These are phyloP conservation scores for Xylariaceae sp. DNA, from an alignment of 2,329 filamentous ascomycete genomes.

Conservation along the genomic window DNA sequence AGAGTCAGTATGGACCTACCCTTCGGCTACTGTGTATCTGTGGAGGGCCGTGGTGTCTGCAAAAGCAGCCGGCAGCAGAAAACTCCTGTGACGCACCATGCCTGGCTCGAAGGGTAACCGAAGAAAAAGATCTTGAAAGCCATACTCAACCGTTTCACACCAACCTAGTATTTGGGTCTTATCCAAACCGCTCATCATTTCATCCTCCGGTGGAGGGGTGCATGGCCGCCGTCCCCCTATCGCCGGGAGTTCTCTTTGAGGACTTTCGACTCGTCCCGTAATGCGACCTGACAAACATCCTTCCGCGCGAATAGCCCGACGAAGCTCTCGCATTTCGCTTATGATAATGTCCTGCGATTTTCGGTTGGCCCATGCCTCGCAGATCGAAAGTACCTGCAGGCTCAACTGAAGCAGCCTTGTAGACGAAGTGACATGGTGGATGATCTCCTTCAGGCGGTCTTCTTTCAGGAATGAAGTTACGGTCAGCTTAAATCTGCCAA, in stretches of 20 bases:
- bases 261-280: neutral
- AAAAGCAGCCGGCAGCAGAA: neutral
- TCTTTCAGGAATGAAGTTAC: slow-evolving; percentile 23
- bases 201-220: slow-evolving; percentile 1
- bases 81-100: neutral
- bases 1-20: neutral
- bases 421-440: slow-evolving; percentile 26
- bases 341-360: slow-evolving; percentile 28
- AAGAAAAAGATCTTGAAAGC: neutral
- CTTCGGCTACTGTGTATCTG: neutral
- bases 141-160: slow-evolving; percentile 26
- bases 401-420: slow-evolving; percentile 29
- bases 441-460: slow-evolving; percentile 22
- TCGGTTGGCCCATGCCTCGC: slow-evolving; percentile 23
- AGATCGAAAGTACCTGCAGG: slow-evolving; percentile 27
- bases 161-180: slow-evolving; percentile 25
- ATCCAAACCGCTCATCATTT: slow-evolving; percentile 15
- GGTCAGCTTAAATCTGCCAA: slow-evolving; percentile 21
- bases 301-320: slow-evolving; percentile 21
- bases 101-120: neutral
- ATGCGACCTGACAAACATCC: slow-evolving; percentile 16
- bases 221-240: neutral
- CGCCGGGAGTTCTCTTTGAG: neutral
- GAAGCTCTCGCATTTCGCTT: slow-evolving; percentile 25
- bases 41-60: neutral